Evolutionary conservation across 2,329 filamentous ascomycete genomes (phyloP), one percentile per base, ranked within the genome.

Genomic region (Paracamarosporium sp.): DNA sequence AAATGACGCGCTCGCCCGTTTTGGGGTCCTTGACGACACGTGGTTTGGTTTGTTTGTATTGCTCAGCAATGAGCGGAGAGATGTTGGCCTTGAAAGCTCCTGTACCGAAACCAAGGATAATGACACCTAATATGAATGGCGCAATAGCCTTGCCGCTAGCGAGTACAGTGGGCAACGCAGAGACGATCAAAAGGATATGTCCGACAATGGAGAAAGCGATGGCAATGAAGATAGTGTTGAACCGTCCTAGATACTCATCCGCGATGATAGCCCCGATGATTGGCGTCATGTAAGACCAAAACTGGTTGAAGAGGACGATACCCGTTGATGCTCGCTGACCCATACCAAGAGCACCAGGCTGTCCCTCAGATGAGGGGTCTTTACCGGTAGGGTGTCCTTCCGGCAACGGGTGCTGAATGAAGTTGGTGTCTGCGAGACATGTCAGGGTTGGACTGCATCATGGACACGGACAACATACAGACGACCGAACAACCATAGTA

Each of bases 401-500:
- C 6, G 76, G 76, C 17, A 75, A 66, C 2, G 69, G 64, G 38
- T 71, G 70, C 57, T 78, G 76, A 33, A 78, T 67, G 60, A 76
- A 78, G 66, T 78, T 78, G 59, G 74, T 75, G 64, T 77, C 75
- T 77, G 28, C 2, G 4, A 5, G 15, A 3, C 6, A 41, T 67
- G 61, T 44, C 41, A 35, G 47, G 20, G 28, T 35, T 5, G 33
- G 35, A 27, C 15, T n/a, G 11, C 7, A 31, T 30, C 1, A 17
- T 7, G n/a, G 1, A 35, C 12, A 0, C 13, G 43, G 22, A 36
- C 3, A 40, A 70, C 81, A 63, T 81, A 85, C 88, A 90, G 28
- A 91, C 81, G 30, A 88, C 83, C 41, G 86, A 84, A 4, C 87
- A 88, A 53, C 90, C 90, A 69, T 92, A 92, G 84, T 91, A 93